Evolutionary conservation across 2,329 filamentous ascomycete genomes (phyloP), one percentile per base, ranked within the genome.

Genomic region (Phialophora tarda): DNA sequence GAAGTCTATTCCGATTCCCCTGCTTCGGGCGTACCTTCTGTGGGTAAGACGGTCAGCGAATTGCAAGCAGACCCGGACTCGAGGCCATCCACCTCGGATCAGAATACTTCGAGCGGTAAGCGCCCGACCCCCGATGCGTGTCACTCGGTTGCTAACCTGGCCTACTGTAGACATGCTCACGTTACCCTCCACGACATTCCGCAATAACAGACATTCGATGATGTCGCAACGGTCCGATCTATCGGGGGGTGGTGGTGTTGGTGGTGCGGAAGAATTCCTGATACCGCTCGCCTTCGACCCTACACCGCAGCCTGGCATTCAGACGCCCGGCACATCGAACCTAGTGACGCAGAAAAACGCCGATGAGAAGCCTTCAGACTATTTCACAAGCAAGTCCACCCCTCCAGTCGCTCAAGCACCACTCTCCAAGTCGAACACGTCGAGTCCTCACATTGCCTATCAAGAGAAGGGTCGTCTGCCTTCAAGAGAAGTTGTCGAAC

Each of bases 401-500:
- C 59, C 70, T 8, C 57, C 65, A 23, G n/a, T 51, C 23, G 68
- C 79, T 38, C 84, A 82, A 74, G 74, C 78, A n/a, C 71, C 77
- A 24, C 66, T 75, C 2, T 71, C 78, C 28, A 63, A 66, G 34
- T 64, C 71, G 53, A 59, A 64, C 34, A 68, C 64, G 17, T 68
- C 69, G 21, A 93, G 91, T 17, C 92, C 93, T n/a, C 93, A 97
- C 74, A 96, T 96, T 73, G 91, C 92, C 24, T 96, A 93, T 76
- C 92, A 96, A 76, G 92, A 96, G 74, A 95, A 93, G 78, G 87
- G 87, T 1, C 86, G 91, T 53, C 84, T 87, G 67, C 59, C 66
- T 32, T 73, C 67, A 21, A 62, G 62, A 48, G 69, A 70, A 26
- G 28, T 59, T 28, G 56, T 57, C 38, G 64, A 67, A 32, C 63